Percentiles rank a stretch among this genome's conserved stretches.
Evolutionary conservation across 2,329 filamentous ascomycete species (phyloP).

Genomic region (Ceratocystiopsis sp.): DNA sequence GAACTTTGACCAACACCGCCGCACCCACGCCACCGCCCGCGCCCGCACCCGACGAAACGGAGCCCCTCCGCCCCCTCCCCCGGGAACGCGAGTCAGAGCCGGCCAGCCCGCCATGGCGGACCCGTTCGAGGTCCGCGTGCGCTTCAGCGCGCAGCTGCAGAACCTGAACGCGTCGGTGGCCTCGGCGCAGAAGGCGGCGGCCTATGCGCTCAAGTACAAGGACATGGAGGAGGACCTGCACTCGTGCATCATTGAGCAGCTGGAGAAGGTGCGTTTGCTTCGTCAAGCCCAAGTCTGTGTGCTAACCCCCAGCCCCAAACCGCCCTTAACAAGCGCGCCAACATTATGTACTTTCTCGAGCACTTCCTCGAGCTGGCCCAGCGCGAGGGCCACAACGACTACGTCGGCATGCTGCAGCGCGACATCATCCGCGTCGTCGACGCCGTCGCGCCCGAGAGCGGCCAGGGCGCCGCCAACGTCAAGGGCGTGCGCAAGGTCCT

Average conservation of each 20-base stretch:
- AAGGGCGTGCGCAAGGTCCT: constrained; percentile 76
- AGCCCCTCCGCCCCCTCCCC: too few species aligned
- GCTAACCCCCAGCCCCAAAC: constrained; percentile 32
- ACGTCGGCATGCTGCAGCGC: constrained; percentile 85
- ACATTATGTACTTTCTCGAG: constrained; percentile 99
- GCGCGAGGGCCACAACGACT: constrained; percentile 59
- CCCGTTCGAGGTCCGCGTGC: constrained; percentile 96
- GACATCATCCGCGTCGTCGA: constrained; percentile 88
- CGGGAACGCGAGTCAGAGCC: too few species aligned
- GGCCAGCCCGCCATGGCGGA: constrained; percentile 36
- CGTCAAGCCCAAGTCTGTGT: too few species aligned
- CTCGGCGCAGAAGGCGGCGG: constrained; percentile 79
- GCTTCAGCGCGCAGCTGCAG: constrained; percentile 79
- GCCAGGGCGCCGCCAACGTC: constrained; percentile 80
- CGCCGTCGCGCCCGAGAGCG: constrained; percentile 73
- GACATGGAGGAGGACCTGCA: constrained; percentile 96
- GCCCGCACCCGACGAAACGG: constrained; percentile 24
- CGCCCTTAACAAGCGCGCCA: constrained; percentile 91
- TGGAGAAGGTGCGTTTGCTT: constrained; percentile 49
- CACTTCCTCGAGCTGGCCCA: constrained; percentile 77
- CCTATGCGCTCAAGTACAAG: constrained; percentile 84
- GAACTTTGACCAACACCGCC: too few species aligned
- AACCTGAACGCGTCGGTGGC: constrained; percentile 82
- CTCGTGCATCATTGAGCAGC: constrained; percentile 89
- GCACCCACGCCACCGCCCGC: too few species aligned